These are phyloP conservation scores for Dryas drummondii DNA, from an alignment of 306 rosid species.

Conservation along the genomic window DNA sequence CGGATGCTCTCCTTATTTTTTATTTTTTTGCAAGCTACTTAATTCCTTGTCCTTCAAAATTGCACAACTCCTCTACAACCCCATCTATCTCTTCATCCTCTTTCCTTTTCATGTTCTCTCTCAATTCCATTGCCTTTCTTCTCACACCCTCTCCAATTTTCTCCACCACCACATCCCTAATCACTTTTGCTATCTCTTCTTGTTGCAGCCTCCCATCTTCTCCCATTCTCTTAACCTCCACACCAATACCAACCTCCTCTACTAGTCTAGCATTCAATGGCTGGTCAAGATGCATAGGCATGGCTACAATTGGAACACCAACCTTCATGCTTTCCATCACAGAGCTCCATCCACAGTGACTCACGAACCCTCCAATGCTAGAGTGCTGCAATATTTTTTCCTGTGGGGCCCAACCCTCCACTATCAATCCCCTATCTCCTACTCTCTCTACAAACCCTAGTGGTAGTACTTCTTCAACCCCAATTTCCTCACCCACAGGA, in stretches of 20 bases:
- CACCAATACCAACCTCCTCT: slow-evolving; percentile 21
- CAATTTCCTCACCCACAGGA: slow-evolving; percentile 3
- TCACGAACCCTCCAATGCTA: slow-evolving; percentile 31
- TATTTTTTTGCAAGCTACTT: not conserved
- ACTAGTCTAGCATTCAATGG: slow-evolving; percentile 21
- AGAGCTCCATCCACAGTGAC: slow-evolving; percentile 43
- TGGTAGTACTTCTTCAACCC: slow-evolving; percentile 15
- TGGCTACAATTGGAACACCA: slow-evolving; percentile 29
- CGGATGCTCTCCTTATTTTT: too few species aligned
- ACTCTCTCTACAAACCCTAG: slow-evolving; percentile 16
- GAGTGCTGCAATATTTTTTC: slow-evolving; percentile 18
- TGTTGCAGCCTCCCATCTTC: slow-evolving; percentile 2
- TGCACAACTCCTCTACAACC: not conserved
- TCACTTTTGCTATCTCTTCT: slow-evolving; percentile 11
- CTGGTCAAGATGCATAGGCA: slow-evolving; percentile 30
- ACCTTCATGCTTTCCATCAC: slow-evolving; percentile 29
- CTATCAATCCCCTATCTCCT: slow-evolving; percentile 16
- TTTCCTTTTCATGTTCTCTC: not conserved
- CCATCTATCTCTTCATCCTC: slow-evolving; percentile 22
- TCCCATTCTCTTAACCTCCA: slow-evolving; percentile 19
- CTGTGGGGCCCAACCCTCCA: slow-evolving; percentile 35
- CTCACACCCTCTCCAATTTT: slow-evolving; percentile 4
- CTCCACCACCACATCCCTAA: slow-evolving; percentile 18
- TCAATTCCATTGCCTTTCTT: slow-evolving; percentile 14
- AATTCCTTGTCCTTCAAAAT: not conserved